Evolutionary conservation across 169 alveolate genomes (phyloP).

Genomic region (Plasmodium gaboni): DNA sequence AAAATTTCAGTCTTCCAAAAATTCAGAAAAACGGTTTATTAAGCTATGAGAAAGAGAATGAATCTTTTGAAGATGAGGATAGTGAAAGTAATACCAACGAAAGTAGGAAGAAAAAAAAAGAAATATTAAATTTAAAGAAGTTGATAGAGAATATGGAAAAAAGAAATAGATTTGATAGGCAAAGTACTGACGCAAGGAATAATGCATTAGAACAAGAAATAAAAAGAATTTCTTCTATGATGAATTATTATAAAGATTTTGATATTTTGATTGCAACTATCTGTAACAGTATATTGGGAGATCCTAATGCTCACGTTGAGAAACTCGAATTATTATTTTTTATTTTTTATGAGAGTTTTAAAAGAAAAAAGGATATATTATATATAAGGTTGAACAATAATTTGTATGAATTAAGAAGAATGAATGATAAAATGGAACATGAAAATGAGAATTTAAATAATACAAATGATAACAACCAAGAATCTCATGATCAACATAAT

Average conservation of each 20-base stretch:
- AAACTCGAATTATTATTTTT: constrained; percentile 40
- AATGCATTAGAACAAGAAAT: constrained; percentile 33
- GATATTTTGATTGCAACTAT: constrained; percentile 34
- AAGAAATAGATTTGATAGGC: background rate
- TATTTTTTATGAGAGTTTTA: constrained; percentile 32
- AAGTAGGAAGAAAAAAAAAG: constrained; percentile 30
- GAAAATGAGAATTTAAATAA: background rate
- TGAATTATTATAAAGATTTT: constrained; percentile 26
- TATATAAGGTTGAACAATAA: too few relatives aligned
- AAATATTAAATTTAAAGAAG: constrained; percentile 25
- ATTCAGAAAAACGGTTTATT: constrained; percentile 37
- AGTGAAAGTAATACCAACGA: background rate
- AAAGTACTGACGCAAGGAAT: background rate
- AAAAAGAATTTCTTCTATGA: constrained; percentile 18
- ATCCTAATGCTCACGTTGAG: constrained; percentile 24
- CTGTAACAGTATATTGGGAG: constrained; percentile 35
- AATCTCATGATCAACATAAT: too few relatives aligned
- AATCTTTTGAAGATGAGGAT: background rate
- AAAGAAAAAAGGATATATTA: constrained; percentile 8
- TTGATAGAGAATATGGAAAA: constrained; percentile 27
- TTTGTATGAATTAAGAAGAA: too few relatives aligned
- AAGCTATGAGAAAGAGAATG: constrained; percentile 37
- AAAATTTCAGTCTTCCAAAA: constrained; percentile 53
- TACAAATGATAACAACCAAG: too few relatives aligned
- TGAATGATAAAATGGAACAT: background rate